These are phyloP conservation scores for Colletotrichum simmondsii DNA, from an alignment of 2,329 filamentous ascomycete species.

Conservation along the genomic window DNA sequence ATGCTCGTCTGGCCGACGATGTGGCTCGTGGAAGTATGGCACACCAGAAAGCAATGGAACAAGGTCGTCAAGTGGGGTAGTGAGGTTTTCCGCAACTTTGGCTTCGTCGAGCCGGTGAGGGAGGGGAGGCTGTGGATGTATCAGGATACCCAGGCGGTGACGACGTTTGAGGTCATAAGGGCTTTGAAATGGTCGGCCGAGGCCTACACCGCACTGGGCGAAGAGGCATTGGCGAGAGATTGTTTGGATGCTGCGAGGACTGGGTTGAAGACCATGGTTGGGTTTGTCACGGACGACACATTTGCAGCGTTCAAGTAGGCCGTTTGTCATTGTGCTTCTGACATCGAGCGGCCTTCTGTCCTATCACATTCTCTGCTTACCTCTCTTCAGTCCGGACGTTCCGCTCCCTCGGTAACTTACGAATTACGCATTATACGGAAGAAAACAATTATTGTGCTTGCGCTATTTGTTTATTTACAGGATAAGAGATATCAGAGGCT, in stretches of 20 bases:
- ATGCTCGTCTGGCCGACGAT: constrained; percentile 48
- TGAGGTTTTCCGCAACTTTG: constrained; percentile 47
- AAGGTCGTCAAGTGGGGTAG: constrained; percentile 44
- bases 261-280: constrained; percentile 45
- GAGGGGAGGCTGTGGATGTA: constrained; percentile 41
- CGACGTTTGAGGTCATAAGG: constrained; percentile 48
- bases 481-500: not conserved
- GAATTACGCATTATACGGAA: not conserved
- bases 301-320: constrained; percentile 25
- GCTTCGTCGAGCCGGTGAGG: constrained; percentile 39
- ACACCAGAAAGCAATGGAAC: constrained; percentile 43
- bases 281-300: constrained; percentile 42
- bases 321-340: too few relatives aligned
- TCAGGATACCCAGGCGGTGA: constrained; percentile 37
- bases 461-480: not conserved
- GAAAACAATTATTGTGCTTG: not conserved
- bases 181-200: constrained; percentile 43
- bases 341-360: too few relatives aligned
- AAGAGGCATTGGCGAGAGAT: constrained; percentile 38
- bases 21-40: constrained; percentile 47
- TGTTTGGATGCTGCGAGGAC: constrained; percentile 43
- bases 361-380: not conserved
- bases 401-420: not conserved
- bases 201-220: constrained; percentile 43
- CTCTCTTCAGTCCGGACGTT: not conserved